Evolutionary conservation across 305 asterid species (phyloP).

Genomic region (Solanum hybrid): DNA sequence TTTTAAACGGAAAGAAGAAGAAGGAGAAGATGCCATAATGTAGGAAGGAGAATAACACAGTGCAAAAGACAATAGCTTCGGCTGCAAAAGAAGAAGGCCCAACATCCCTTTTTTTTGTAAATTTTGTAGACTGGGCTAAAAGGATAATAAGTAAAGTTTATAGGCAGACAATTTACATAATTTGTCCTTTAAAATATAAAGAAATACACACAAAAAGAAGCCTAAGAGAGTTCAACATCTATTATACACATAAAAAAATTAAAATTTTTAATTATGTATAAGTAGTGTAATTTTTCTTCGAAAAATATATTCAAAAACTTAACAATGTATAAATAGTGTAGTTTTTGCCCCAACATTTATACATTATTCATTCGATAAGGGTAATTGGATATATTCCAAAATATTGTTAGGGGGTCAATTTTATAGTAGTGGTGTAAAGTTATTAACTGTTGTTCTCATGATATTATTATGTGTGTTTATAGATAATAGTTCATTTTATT

Average conservation of each 20-base stretch:
- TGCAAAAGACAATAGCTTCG: neutral
- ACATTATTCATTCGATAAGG: neutral
- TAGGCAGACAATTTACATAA: neutral
- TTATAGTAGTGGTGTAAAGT: neutral
- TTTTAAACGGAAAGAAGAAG: too few relatives aligned
- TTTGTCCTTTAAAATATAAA: neutral
- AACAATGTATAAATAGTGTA: neutral
- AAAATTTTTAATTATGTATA: too few relatives aligned
- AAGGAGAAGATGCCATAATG: neutral
- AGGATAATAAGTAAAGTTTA: neutral
- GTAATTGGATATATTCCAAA: neutral
- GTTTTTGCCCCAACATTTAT: neutral
- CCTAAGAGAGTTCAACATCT: neutral
- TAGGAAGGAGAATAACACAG: neutral
- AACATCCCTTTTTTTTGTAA: neutral
- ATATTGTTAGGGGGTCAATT: neutral
- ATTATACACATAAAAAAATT: too few relatives aligned
- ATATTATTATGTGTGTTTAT: neutral
- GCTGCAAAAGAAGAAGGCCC: neutral
- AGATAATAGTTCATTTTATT: too few relatives aligned
- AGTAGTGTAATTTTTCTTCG: neutral
- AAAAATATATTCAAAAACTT: neutral
- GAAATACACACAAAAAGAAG: neutral
- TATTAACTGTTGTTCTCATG: neutral
- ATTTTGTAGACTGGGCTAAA: neutral